Evolutionary conservation across 345 rosid genomes (phyloP).

Genomic region (Murraya koenigii): DNA sequence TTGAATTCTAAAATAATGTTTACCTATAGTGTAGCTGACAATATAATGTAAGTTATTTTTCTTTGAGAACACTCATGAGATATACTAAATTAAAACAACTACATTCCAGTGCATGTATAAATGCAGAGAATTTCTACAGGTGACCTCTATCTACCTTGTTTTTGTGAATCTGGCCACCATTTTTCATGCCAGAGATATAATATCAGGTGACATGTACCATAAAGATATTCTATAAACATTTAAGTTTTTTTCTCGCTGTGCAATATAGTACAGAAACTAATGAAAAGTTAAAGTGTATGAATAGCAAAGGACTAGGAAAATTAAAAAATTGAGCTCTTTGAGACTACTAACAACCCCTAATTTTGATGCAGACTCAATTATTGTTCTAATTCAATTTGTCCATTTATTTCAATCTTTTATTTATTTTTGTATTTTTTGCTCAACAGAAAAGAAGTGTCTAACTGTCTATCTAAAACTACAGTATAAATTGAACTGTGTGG

Average conservation of each 20-base stretch:
- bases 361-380: neutral
- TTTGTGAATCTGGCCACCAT: neutral
- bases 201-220: neutral
- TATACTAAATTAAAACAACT: neutral
- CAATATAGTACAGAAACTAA: neutral
- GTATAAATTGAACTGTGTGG: neutral
- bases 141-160: neutral
- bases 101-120: neutral
- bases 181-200: neutral
- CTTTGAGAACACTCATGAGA: neutral
- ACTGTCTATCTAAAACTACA: neutral
- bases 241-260: neutral
- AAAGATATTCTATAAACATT: neutral
- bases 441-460: neutral
- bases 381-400: neutral
- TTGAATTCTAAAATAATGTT: neutral
- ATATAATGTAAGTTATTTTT: neutral
- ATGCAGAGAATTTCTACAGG: neutral
- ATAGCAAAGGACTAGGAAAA: neutral
- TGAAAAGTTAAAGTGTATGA: neutral
- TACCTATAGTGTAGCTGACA: neutral
- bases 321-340: neutral
- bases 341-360: neutral
- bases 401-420: neutral
- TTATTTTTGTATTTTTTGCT: too few relatives aligned